A percentile compares a stretch with the other conserved stretches of the same genome.
phyloP scores from a whole-genome alignment of 1,284 basidiomycete species.

The Leucoagaricus sp. region DNA sequence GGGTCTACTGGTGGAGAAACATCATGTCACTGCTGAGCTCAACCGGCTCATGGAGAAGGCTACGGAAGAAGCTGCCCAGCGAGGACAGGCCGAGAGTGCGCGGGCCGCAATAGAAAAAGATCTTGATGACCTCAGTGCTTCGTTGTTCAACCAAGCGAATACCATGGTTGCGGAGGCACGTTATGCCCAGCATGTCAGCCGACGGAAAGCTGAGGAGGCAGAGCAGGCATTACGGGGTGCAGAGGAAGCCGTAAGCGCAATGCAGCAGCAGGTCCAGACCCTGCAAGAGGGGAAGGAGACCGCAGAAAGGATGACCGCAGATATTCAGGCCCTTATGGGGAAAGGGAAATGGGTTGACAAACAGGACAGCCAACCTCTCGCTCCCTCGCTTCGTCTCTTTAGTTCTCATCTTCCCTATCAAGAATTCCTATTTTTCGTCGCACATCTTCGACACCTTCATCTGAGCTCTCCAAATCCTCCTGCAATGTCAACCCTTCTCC shows the following conservation, averaged over 20 bases:
- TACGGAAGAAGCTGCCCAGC: conserved; percentile 89
- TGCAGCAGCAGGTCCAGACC: conserved; percentile 85
- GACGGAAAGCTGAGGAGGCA: conserved; percentile 80
- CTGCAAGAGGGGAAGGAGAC: conserved; percentile 65
- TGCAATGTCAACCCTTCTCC: conserved; percentile 68
- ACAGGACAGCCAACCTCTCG: conserved; percentile 23
- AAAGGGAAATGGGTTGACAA: conserved; percentile 69
- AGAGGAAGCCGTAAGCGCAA: conserved; percentile 82
- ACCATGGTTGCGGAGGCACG: conserved; percentile 94
- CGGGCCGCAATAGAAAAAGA: conserved; percentile 85
- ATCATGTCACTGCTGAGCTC: conserved; percentile 89
- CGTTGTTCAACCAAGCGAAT: conserved; percentile 86
- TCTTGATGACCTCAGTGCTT: conserved; percentile 91
- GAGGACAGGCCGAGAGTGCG: conserved; percentile 88
- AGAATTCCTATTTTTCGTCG: conserved; percentile 85
- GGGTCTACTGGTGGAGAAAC: conserved; percentile 90
- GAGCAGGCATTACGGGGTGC: conserved; percentile 82
- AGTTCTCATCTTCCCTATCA: conserved; percentile 78
- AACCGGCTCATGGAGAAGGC: conserved; percentile 93
- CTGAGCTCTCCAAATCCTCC: conserved; percentile 58
- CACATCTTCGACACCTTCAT: conserved; percentile 79
- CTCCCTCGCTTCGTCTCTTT: conserved; percentile 47
- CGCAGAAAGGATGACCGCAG: conserved; percentile 51
- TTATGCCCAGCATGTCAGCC: conserved; percentile 71
- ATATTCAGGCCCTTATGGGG: conserved; percentile 53